Base-by-base conservation (phyloP, 495 filamentous ascomycete genomes). In the Aspergillus saccharolyticus region DNA sequence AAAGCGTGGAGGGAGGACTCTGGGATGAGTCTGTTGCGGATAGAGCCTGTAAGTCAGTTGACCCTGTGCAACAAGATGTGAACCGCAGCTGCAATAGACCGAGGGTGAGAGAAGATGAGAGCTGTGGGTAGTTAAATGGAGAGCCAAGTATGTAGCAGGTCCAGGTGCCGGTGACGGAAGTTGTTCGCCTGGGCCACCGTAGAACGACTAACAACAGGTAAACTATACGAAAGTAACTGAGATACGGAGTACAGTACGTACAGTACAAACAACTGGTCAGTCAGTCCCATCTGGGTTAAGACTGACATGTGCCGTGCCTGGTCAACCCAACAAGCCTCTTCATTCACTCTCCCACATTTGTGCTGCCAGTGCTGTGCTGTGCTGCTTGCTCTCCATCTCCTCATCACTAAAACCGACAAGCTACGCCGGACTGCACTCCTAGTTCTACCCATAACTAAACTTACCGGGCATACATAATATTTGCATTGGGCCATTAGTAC, bases 261-360 rank as follows among this genome's bases (percentile, higher is more conserved):
- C 4, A 28, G 25, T 28, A 39, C 33, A 8, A 39, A 39, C 33
- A 39, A 39, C 33, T 39, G 33, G 33, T 39, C 33, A 30, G 25
- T 30, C n/a, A 28, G 25, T 39, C 52, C 60, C 51, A 55, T 63
- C 60, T 54, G 57, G 59, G 59, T 58, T 61, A 61, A 59, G 64
- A 48, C 59, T 64, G 64, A 64, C 64, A 66, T 63, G 63, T 28
- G 25, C 3, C 33, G 33, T 66, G 64, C 64, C 64, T 65, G 57
- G 57, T 58, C 59, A 44, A 66, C 61, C 61, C 57, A 58, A 64
- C 53, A 57, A 57, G 55, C 61, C 56, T 60, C 60, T 63, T 55
- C n/a, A n/a, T n/a, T n/a, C n/a, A n/a, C n/a, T n/a, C n/a, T n/a
- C n/a, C n/a, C n/a, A n/a, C n/a, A n/a, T n/a, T n/a, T n/a, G n/a